phyloP scores from a whole-genome alignment of 1,139 yeast genomes.

The Groenewaldozyma auringiensis region DNA sequence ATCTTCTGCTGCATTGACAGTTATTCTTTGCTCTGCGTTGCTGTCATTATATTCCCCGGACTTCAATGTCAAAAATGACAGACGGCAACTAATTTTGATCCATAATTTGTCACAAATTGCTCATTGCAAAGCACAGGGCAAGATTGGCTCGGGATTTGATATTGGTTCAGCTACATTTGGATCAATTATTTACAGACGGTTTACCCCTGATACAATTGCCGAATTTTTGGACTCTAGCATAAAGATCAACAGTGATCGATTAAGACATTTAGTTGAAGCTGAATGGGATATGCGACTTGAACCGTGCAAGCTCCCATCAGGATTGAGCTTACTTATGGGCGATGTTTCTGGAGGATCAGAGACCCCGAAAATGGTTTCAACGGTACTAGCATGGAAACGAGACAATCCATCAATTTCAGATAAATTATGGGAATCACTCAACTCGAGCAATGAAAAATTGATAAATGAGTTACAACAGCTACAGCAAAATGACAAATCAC shows the following conservation, averaged over 20 bases:
- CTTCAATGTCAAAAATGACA: constrained; percentile 25
- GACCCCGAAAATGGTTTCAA: constrained; percentile 81
- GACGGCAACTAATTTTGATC: constrained; percentile 28
- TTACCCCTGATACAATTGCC: constrained; percentile 30
- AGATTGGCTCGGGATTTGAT: constrained; percentile 94
- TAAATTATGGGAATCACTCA: constrained; percentile 47
- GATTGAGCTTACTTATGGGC: constrained; percentile 74
- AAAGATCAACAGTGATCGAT: constrained; percentile 11
- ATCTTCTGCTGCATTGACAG: constrained; percentile 88
- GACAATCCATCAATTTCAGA: constrained; percentile 45
- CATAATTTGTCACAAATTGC: constrained; percentile 85
- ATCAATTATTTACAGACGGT: constrained; percentile 72
- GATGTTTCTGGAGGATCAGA: constrained; percentile 90
- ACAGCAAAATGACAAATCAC: constrained; percentile 10
- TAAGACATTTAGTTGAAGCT: constrained; percentile 38
- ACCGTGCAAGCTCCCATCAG: constrained; percentile 57
- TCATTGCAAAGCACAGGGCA: constrained; percentile 90
- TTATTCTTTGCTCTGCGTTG: constrained; percentile 69
- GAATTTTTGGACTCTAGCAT: constrained; percentile 11
- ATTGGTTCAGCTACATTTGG: constrained; percentile 95
- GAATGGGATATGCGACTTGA: constrained; percentile 51
- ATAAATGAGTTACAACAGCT: constrained; percentile 38
- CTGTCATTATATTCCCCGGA: constrained; percentile 39
- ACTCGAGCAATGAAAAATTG: constrained; percentile 50
- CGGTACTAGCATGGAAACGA: constrained; percentile 64